A percentile compares a stretch with the other conserved stretches of the same genome.
Evolutionary conservation across 2,329 filamentous ascomycete genomes (phyloP).

Genomic region (Colletotrichum sp.): DNA sequence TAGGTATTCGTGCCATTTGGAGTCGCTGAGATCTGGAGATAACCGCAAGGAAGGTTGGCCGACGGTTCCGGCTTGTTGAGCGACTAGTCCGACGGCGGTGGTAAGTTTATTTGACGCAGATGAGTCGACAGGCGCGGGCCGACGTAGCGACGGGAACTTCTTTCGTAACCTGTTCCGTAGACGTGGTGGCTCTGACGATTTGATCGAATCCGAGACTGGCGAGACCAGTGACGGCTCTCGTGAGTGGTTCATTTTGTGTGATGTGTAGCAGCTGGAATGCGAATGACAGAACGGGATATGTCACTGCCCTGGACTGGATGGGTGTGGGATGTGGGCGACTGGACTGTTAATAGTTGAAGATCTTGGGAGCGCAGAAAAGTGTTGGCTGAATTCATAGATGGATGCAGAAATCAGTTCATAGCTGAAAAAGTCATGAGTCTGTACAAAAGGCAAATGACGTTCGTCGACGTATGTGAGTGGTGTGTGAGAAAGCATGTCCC

Average conservation of each 20-base stretch:
- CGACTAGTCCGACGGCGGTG: slow-evolving; percentile 12
- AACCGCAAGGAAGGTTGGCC: slow-evolving; percentile 22
- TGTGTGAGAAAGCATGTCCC: not conserved
- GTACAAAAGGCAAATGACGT: not conserved
- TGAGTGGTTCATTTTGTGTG: slow-evolving; percentile 24
- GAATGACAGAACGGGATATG: not conserved
- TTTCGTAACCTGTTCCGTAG: slow-evolving; percentile 33
- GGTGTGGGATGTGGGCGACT: not conserved
- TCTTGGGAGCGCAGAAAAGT: not conserved
- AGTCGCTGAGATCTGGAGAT: slow-evolving; percentile 36
- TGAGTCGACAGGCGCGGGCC: slow-evolving; percentile 29
- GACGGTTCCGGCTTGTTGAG: slow-evolving; percentile 17
- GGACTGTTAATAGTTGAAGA: not conserved
- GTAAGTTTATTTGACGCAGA: slow-evolving; percentile 21
- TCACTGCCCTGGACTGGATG: not conserved
- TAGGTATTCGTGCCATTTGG: slow-evolving; percentile 37
- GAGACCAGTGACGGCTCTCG: slow-evolving; percentile 26
- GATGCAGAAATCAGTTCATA: not conserved
- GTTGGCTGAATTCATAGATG: not conserved
- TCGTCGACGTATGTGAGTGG: not conserved
- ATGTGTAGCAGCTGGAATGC: not conserved
- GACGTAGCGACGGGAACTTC: slow-evolving; percentile 28
- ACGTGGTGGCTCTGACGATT: slow-evolving; percentile 21
- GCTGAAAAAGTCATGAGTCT: not conserved
- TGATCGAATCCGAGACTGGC: slow-evolving; percentile 12